phyloP scores from a whole-genome alignment of 192 early-diverging fungal genomes.

The Backusella macrospora region DNA sequence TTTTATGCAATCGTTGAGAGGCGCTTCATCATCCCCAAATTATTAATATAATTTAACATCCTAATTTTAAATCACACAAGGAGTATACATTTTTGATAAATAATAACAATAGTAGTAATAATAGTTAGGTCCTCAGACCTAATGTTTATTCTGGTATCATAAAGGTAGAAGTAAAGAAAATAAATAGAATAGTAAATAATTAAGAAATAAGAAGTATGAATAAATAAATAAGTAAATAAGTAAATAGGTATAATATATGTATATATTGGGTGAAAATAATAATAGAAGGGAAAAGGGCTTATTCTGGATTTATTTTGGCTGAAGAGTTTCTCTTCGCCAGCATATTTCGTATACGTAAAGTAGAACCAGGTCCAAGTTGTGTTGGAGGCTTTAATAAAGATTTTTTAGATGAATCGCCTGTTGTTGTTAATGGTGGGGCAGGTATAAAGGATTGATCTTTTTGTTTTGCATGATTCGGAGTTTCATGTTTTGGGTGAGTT shows the following conservation, averaged over 20 bases:
- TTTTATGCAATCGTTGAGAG: too few relatives aligned
- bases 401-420: neutral
- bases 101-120: neutral
- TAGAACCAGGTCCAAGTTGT: slow-evolving; percentile 30
- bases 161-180: neutral
- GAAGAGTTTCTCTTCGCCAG: slow-evolving; percentile 24
- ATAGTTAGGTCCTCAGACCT: neutral
- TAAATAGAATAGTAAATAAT: neutral
- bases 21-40: too few relatives aligned
- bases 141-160: slow-evolving; percentile 11
- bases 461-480: neutral
- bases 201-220: neutral
- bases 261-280: neutral
- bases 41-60: too few relatives aligned
- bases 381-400: slow-evolving; percentile 28
- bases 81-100: neutral
- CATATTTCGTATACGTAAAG: slow-evolving; percentile 31
- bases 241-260: neutral
- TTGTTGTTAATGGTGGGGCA: neutral
- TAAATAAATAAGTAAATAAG: neutral
- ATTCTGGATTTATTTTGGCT: neutral
- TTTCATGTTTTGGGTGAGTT: neutral
- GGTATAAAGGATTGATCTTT: slow-evolving; percentile 5
- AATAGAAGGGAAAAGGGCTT: neutral
- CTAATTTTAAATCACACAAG: too few relatives aligned